phyloP scores from a whole-genome alignment of 2,329 filamentous ascomycete species.

The Alternaria angustiovoidea region DNA sequence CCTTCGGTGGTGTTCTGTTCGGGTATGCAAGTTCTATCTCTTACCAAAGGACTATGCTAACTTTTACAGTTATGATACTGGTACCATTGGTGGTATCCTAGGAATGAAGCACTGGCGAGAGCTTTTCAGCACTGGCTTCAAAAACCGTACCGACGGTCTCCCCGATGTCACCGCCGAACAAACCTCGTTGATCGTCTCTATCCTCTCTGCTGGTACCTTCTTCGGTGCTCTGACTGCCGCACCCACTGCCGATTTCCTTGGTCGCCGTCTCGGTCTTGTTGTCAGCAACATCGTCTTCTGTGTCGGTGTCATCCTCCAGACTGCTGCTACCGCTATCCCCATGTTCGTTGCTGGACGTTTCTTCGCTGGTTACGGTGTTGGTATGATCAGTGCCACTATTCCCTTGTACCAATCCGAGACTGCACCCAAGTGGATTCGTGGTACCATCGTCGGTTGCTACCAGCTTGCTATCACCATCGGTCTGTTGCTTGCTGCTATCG shows the following conservation, averaged over 20 bases:
- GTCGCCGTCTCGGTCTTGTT: slow-evolving; percentile 70
- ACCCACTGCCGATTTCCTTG: slow-evolving; percentile 70
- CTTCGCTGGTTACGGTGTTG: slow-evolving; percentile 53
- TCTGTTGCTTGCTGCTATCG: slow-evolving; percentile 70
- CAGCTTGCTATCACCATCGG: slow-evolving; percentile 77
- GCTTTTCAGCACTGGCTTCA: slow-evolving; percentile 62
- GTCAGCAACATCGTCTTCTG: slow-evolving; percentile 48
- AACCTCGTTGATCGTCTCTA: slow-evolving; percentile 78
- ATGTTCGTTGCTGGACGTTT: slow-evolving; percentile 53
- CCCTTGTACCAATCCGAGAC: slow-evolving; percentile 78
- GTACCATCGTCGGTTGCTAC: slow-evolving; percentile 73
- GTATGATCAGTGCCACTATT: slow-evolving; percentile 56
- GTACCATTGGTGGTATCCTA: slow-evolving; percentile 66
- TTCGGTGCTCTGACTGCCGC: slow-evolving; percentile 76
- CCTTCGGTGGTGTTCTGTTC: slow-evolving; percentile 56
- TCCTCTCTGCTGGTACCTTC: slow-evolving; percentile 82
- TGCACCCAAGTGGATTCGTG: slow-evolving; percentile 76
- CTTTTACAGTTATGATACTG: slow-evolving; percentile 46
- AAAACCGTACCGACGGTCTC: slow-evolving; percentile 50
- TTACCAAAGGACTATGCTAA: slow-evolving; percentile 13
- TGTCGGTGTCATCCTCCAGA: slow-evolving; percentile 53
- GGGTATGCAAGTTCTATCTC: slow-evolving; percentile 37
- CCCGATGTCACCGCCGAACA: slow-evolving; percentile 55
- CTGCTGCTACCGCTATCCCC: slow-evolving; percentile 44
- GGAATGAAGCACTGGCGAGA: slow-evolving; percentile 73